Conservation (phyloP, 306 rosid genomes). For the Trifolium dubium region DNA sequence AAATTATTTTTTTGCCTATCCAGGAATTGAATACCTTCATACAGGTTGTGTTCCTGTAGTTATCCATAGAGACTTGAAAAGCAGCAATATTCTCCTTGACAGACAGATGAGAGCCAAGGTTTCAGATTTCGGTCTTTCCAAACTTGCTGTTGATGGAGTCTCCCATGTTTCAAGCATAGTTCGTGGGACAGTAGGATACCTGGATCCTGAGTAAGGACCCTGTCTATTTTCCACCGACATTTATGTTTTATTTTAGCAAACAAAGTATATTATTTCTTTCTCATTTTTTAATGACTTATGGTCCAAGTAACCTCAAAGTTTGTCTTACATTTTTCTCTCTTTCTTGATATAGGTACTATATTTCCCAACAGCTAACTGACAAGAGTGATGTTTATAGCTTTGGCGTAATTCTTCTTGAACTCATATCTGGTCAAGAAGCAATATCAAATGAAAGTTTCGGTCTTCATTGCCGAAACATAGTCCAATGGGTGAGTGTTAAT, state of each 20-base stretch:
- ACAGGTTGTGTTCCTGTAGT: slow-evolving; percentile 93
- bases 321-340: neutral
- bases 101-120: slow-evolving; percentile 90
- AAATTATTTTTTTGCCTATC: slow-evolving; percentile 41
- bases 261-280: slow-evolving; percentile 2
- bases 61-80: slow-evolving; percentile 93
- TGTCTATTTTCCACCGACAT: slow-evolving; percentile 29
- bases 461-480: slow-evolving; percentile 87
- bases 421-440: slow-evolving; percentile 98
- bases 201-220: slow-evolving; percentile 92
- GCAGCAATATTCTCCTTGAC: slow-evolving; percentile 97
- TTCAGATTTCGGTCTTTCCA: slow-evolving; percentile 97
- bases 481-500: slow-evolving; percentile 87
- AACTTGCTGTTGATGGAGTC: slow-evolving; percentile 91
- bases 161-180: slow-evolving; percentile 97
- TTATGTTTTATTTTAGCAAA: slow-evolving; percentile 29
- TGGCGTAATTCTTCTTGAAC: slow-evolving; percentile 98
- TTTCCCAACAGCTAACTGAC: slow-evolving; percentile 96
- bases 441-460: slow-evolving; percentile 94
- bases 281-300: slow-evolving; percentile 28
- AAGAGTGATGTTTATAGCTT: slow-evolving; percentile 96
- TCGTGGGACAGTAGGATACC: slow-evolving; percentile 95
- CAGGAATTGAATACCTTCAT: slow-evolving; percentile 98
- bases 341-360: slow-evolving; percentile 69
- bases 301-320: slow-evolving; percentile 7